Evolutionary conservation across 2,329 filamentous ascomycete species (phyloP).

Genomic region (Monilinia laxa): DNA sequence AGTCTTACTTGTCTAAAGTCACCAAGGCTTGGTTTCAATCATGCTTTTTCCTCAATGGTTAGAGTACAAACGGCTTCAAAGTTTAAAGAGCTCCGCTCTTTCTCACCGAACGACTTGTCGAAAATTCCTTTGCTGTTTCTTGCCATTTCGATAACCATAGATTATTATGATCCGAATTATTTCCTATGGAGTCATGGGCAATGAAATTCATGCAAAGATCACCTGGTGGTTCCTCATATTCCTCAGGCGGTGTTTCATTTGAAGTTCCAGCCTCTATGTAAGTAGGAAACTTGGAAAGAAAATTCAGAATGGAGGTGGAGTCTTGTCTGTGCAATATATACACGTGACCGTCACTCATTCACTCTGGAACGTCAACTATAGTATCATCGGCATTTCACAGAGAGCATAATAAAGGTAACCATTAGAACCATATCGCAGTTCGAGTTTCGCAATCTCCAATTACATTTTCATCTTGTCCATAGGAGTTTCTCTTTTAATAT

Average conservation of each 20-base stretch:
- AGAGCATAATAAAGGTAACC: background rate
- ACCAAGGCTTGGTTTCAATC: background rate
- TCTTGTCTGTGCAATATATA: background rate
- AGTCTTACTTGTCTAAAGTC: background rate
- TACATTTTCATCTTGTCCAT: background rate
- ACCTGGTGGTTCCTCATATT: background rate
- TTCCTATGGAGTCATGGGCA: background rate
- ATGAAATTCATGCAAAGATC: background rate
- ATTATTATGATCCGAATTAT: background rate
- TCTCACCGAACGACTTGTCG: background rate
- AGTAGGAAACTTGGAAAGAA: conserved; percentile 1
- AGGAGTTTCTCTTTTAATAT: background rate
- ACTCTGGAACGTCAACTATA: background rate
- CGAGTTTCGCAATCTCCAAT: background rate
- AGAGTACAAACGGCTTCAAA: background rate
- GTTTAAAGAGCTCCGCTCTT: conserved; percentile 2
- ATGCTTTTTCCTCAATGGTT: background rate
- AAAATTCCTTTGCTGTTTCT: background rate
- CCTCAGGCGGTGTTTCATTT: conserved; percentile 2
- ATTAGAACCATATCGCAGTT: background rate
- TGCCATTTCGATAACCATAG: background rate
- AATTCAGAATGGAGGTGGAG: background rate
- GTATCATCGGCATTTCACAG: background rate
- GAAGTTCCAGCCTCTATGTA: background rate
- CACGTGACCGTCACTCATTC: background rate